These are phyloP conservation scores for Nakaseomyces uthaithaninus DNA, from an alignment of 1,139 yeast species.

Conservation along the genomic window DNA sequence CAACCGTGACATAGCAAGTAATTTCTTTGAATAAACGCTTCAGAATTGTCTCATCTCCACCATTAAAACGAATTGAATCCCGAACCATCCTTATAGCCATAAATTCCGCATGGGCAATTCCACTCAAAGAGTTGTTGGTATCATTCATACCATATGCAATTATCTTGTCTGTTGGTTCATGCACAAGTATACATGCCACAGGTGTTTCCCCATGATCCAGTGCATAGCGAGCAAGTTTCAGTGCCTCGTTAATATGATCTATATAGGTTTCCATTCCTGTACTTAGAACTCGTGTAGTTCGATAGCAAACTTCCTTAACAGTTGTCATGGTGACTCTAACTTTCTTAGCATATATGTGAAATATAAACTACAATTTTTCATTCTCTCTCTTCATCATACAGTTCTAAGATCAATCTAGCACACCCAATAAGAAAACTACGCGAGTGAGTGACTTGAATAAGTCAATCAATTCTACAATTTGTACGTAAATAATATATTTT, in stretches of 20 bases:
- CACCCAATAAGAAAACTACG: too few relatives aligned
- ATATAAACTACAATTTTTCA: too few relatives aligned
- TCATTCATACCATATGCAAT: constrained; percentile 80
- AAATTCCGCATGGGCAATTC: constrained; percentile 89
- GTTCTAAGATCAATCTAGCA: too few relatives aligned
- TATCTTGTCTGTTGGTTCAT: constrained; percentile 37
- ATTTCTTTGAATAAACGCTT: constrained; percentile 39
- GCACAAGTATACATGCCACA: constrained; percentile 61
- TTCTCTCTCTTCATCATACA: too few relatives aligned
- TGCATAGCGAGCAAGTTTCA: constrained; percentile 49
- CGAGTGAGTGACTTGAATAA: too few relatives aligned
- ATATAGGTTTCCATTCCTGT: constrained; percentile 10
- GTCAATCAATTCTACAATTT: too few relatives aligned
- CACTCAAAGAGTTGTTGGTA: constrained; percentile 78
- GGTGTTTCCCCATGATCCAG: constrained; percentile 58
- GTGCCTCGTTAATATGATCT: constrained; percentile 43
- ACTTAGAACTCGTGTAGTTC: too few relatives aligned
- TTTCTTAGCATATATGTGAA: too few relatives aligned
- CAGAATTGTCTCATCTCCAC: constrained; percentile 13
- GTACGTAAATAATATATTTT: too few relatives aligned
- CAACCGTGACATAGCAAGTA: constrained; percentile 85
- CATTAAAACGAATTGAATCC: constrained; percentile 18
- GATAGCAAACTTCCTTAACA: too few relatives aligned
- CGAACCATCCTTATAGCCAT: constrained; percentile 60
- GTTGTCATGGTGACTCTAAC: too few relatives aligned